A percentile compares a stretch with the other conserved stretches of the same genome.
Conservation (phyloP, 805 yeast species). For the Kodamaea hsintzibuensis region DNA sequence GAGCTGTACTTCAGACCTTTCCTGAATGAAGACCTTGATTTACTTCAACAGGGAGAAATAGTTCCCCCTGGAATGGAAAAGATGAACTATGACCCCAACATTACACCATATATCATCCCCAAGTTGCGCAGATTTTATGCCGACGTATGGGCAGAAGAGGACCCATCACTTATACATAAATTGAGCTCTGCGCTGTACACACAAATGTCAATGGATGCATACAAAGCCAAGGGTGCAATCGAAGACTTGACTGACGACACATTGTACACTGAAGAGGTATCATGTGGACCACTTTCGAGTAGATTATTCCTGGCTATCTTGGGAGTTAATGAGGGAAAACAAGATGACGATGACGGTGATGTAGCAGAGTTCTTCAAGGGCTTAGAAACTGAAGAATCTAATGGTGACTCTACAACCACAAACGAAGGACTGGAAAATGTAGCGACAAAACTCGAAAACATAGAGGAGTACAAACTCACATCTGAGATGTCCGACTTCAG, state of each 20-base stretch:
- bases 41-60: conserved; percentile 62
- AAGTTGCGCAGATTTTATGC: conserved; percentile 81
- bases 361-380: conserved; percentile 16
- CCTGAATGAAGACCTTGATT: conserved; percentile 77
- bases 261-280: conserved; percentile 70
- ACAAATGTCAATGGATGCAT: conserved; percentile 44
- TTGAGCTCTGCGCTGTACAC: conserved; percentile 48
- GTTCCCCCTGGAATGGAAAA: conserved; percentile 52
- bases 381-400: conserved; percentile 14
- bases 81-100: conserved; percentile 58
- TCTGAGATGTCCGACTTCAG: conserved; percentile 64
- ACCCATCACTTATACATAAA: conserved; percentile 46
- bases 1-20: conserved; percentile 83
- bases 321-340: conserved; percentile 34
- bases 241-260: conserved; percentile 58
- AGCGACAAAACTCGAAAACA: conserved; percentile 35
- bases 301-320: conserved; percentile 81
- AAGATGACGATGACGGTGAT: conserved; percentile 18
- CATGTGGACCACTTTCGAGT: conserved; percentile 90
- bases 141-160: conserved; percentile 87
- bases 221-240: conserved; percentile 59
- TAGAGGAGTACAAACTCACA: conserved; percentile 41
- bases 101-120: conserved; percentile 77
- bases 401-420: background rate
- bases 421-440: conserved; percentile 30